Base-by-base conservation (phyloP, 768 basidiomycete genomes). In the Boletus rex-veris region DNA sequence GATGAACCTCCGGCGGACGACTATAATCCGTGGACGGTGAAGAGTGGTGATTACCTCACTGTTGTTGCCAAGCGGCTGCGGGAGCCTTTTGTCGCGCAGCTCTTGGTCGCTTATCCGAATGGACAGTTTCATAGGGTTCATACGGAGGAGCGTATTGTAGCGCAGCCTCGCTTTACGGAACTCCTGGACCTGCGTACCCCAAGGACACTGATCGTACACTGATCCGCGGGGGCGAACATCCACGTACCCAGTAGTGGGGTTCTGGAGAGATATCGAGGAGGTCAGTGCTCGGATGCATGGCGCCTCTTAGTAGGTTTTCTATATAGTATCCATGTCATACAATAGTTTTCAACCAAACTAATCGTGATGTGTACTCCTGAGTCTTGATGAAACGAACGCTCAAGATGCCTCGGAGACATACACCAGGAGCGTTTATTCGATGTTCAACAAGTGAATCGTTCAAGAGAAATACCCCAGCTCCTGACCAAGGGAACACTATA, bases 101-200 rank as follows among this genome's bases (percentile, higher is more conserved):
- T 68, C 36, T 50, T 68, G 59, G 41, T 68, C 15, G 56, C 21
- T 11, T 55, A 58, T 51, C 64, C 64, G 3, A 37, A 61, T 28
- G 64, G 64, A 28, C 51, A 56, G 33, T 65, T 55, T 48, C 53
- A 52, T 35, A 58, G 62, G 10, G 57, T 66, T 5, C 55, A 53
- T 9, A 64, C 64, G 10, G 64, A 64, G 33, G 64, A 65, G 18
- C 57, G 64, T 21, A 66, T 66, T 3, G 52, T 64, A 0, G 61
- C 57, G 16, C 57, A 58, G 16, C 64, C 61, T 39, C 51, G 44
- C 8, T 5, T 52, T 21, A 19, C 14, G 12, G 64, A 58, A 16
- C 31, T 66, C 5, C 3, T 61, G 26, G 55, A 61, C 16, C 12
- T 66, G 16, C 61, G 41, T n/a, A 54, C 57, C 10, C 62, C 64